A percentile compares a stretch with the other conserved stretches of the same genome.
Conservation (phyloP, 495 filamentous ascomycete species). For the Jackrogersella minutella region DNA sequence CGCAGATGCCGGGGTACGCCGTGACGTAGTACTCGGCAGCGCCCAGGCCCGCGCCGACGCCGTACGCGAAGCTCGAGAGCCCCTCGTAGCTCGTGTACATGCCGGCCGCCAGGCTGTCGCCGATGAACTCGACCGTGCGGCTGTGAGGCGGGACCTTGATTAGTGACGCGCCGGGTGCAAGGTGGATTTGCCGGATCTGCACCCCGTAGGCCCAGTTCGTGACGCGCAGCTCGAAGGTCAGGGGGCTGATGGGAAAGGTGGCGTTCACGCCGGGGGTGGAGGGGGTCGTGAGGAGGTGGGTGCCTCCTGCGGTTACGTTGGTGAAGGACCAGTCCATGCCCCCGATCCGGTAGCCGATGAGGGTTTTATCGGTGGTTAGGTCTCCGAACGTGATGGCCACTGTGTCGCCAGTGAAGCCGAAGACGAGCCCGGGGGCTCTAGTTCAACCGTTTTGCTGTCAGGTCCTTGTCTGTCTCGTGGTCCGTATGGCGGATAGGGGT, state of each 20-base stretch:
- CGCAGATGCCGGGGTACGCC: slow-evolving; percentile 68
- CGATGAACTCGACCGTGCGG: slow-evolving; percentile 71
- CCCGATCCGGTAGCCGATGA: slow-evolving; percentile 69
- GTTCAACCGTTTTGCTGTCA: background rate
- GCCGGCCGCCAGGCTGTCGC: slow-evolving; percentile 65
- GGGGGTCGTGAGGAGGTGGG: slow-evolving; percentile 65
- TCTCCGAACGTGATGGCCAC: slow-evolving; percentile 71
- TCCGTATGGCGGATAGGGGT: background rate
- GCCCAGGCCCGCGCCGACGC: slow-evolving; percentile 66
- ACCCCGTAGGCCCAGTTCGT: slow-evolving; percentile 74
- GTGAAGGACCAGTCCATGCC: slow-evolving; percentile 73
- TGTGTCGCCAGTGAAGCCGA: slow-evolving; percentile 69
- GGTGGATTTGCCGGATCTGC: slow-evolving; percentile 65
- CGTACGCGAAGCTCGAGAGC: slow-evolving; percentile 66
- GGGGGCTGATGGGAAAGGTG: slow-evolving; percentile 51
- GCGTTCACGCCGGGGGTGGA: slow-evolving; percentile 52
- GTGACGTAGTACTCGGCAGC: slow-evolving; percentile 71
- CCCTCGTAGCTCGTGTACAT: slow-evolving; percentile 72
- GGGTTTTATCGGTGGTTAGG: slow-evolving; percentile 61
- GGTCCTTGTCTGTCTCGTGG: background rate
- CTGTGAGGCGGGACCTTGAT: slow-evolving; percentile 59
- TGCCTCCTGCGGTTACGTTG: slow-evolving; percentile 68
- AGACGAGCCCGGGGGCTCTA: slow-evolving; percentile 68
- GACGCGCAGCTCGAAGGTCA: slow-evolving; percentile 63
- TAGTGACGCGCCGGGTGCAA: slow-evolving; percentile 56